Conservation (phyloP, 176 grass and related monocot species). For the Avena atlantica region DNA sequence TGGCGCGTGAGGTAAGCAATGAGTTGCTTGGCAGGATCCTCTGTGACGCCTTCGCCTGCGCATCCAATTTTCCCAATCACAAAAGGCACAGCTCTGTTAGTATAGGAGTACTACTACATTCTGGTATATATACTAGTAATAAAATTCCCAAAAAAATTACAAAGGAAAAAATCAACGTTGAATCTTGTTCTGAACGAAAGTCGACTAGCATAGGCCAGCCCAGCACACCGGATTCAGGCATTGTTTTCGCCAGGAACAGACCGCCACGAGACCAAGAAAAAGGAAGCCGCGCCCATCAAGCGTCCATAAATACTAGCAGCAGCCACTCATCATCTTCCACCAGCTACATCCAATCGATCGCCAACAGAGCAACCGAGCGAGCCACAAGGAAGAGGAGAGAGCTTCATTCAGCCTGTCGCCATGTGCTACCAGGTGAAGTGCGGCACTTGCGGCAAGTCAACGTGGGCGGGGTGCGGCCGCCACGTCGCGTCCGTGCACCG, state of each 20-base stretch:
- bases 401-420: background rate
- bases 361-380: background rate
- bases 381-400: background rate
- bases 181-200: background rate
- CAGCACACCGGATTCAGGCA: background rate
- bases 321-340: no score
- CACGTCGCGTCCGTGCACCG: slow-evolving; percentile 77
- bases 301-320: background rate
- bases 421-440: slow-evolving; percentile 93
- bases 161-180: background rate
- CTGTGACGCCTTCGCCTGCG: background rate
- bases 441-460: slow-evolving; percentile 67
- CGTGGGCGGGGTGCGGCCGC: slow-evolving; percentile 82
- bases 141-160: background rate
- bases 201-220: background rate
- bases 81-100: background rate
- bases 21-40: slow-evolving; percentile 26
- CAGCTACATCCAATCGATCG: background rate
- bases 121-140: no score
- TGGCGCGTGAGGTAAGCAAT: slow-evolving; percentile 31
- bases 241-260: slow-evolving; percentile 6
- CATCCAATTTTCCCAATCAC: background rate
- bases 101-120: background rate
- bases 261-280: background rate
- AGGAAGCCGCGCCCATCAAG: background rate